phyloP scores from a whole-genome alignment of 2,329 filamentous ascomycete species.

The Bimuria novae-zelandiae region DNA sequence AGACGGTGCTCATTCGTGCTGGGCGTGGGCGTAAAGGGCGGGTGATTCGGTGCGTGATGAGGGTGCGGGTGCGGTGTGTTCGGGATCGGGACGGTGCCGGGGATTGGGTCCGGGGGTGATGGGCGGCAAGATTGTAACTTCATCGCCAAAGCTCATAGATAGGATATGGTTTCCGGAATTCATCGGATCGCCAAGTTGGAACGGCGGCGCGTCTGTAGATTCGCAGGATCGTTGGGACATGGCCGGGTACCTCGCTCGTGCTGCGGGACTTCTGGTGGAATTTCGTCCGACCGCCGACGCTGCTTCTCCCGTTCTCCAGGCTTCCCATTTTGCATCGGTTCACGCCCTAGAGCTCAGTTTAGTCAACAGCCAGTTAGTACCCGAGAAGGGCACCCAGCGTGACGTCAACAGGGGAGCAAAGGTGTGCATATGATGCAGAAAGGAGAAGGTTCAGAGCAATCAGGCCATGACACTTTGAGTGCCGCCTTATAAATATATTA shows the following conservation, averaged over 20 bases:
- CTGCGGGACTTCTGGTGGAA: too few species aligned
- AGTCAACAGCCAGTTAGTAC: conserved; percentile 21
- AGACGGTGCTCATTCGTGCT: conserved; percentile 15
- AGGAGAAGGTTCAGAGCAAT: conserved; percentile 17
- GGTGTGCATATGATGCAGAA: conserved; percentile 14
- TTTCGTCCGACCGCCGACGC: too few species aligned
- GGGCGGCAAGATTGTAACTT: neutral
- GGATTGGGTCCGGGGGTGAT: conserved; percentile 5
- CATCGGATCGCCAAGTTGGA: too few species aligned
- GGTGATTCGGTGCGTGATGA: conserved; percentile 6
- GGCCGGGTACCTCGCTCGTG: too few species aligned
- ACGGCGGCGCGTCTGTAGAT: too few species aligned
- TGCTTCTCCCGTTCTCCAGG: conserved; percentile 1
- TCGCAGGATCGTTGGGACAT: too few species aligned
- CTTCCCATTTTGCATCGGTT: neutral
- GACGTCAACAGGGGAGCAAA: conserved; percentile 18
- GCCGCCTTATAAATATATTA: conserved; percentile 38
- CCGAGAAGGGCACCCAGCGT: conserved; percentile 21
- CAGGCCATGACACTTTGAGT: conserved; percentile 44
- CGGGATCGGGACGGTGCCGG: neutral
- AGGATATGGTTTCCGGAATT: too few species aligned
- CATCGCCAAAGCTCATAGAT: too few species aligned
- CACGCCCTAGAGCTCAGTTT: conserved; percentile 10
- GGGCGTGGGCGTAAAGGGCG: neutral
- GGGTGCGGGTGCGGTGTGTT: neutral